Conservation (phyloP, 2,329 filamentous ascomycete genomes). For the Thyridium curvatum region DNA sequence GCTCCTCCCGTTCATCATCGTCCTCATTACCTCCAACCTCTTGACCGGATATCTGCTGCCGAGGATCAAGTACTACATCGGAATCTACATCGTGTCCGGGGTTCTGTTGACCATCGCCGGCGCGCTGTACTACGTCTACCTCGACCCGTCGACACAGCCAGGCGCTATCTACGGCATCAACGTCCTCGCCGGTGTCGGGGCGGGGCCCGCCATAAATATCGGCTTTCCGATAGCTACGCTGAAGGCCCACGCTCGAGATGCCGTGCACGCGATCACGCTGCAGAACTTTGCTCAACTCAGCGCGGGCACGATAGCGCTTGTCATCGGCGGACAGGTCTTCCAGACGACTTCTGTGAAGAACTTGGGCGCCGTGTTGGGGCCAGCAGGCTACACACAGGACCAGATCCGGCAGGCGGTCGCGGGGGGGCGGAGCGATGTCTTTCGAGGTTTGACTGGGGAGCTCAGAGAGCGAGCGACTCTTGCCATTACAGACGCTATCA, state of each 20-base stretch:
- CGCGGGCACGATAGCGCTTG: too few relatives aligned
- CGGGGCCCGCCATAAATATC: slow-evolving; percentile 14
- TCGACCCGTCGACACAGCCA: slow-evolving; percentile 7
- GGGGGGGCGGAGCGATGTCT: background rate
- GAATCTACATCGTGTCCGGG: slow-evolving; percentile 4
- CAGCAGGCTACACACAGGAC: slow-evolving; percentile 20
- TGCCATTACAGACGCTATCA: slow-evolving; percentile 17
- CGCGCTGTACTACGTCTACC: slow-evolving; percentile 10
- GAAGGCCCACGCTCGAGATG: too few relatives aligned
- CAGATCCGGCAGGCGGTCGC: slow-evolving; percentile 16
- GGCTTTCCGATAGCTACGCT: slow-evolving; percentile 17
- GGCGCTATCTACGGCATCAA: slow-evolving; percentile 13
- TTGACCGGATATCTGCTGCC: slow-evolving; percentile 27
- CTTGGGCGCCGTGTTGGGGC: slow-evolving; percentile 11
- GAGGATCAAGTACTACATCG: slow-evolving; percentile 22
- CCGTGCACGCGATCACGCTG: too few relatives aligned
- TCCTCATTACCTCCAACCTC: slow-evolving; percentile 19
- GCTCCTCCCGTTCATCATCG: slow-evolving; percentile 33
- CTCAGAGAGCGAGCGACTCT: slow-evolving; percentile 11
- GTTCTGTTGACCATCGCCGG: slow-evolving; percentile 10
- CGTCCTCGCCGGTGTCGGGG: slow-evolving; percentile 12
- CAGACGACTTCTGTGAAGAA: too few relatives aligned
- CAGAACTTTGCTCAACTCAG: too few relatives aligned
- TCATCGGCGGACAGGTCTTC: too few relatives aligned
- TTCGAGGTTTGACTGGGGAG: slow-evolving; percentile 8